Evolutionary conservation across 306 rosid species (phyloP).

Genomic region (Castanea mollissima): DNA sequence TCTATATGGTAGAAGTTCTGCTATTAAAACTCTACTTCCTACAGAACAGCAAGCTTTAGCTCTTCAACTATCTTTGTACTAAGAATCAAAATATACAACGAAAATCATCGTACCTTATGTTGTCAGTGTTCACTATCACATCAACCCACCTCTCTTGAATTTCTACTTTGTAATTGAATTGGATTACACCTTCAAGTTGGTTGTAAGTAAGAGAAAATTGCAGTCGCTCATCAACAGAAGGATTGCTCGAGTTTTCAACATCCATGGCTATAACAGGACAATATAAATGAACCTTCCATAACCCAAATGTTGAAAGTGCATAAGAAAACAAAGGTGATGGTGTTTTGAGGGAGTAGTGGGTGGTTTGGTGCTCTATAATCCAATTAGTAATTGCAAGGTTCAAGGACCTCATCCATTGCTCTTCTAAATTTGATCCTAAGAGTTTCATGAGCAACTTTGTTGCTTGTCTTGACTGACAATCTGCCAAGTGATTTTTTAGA

Average conservation of each 20-base stretch:
- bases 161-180: conserved; percentile 62
- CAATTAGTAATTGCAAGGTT: conserved; percentile 88
- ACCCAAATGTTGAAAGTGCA: conserved; percentile 54
- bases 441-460: conserved; percentile 61
- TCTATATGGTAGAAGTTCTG: too few species aligned
- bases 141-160: conserved; percentile 67
- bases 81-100: neutral
- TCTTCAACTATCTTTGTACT: neutral
- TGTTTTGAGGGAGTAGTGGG: conserved; percentile 35
- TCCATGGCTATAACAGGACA: conserved; percentile 85
- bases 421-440: conserved; percentile 80
- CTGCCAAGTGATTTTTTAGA: conserved; percentile 41
- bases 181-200: conserved; percentile 89
- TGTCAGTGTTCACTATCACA: conserved; percentile 63
- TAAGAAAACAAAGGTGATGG: conserved; percentile 79
- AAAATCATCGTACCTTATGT: conserved; percentile 61
- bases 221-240: conserved; percentile 64
- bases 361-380: conserved; percentile 58
- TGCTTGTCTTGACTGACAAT: conserved; percentile 45
- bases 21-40: too few species aligned
- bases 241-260: conserved; percentile 42
- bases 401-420: conserved; percentile 86
- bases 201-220: conserved; percentile 74
- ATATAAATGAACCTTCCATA: conserved; percentile 83
- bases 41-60: neutral